phyloP scores from a whole-genome alignment of 75 land plant species.

The Sequoiadendron giganteum region DNA sequence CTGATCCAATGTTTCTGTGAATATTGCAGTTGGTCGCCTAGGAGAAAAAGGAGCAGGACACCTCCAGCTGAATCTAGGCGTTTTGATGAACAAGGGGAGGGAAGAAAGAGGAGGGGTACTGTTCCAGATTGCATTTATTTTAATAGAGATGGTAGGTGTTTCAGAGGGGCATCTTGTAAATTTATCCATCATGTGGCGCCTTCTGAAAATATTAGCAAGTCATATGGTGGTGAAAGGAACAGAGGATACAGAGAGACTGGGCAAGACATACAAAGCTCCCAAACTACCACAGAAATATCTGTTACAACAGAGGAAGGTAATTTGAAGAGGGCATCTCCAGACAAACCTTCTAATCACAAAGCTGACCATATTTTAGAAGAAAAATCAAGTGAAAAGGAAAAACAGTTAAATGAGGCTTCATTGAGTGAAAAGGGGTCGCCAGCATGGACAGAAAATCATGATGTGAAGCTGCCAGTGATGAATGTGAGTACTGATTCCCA shows the following conservation, averaged over 20 bases:
- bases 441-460: neutral
- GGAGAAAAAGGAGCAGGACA: slow-evolving; percentile 51
- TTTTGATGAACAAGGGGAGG: slow-evolving; percentile 23
- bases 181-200: slow-evolving; percentile 37
- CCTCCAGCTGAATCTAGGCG: slow-evolving; percentile 50
- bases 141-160: slow-evolving; percentile 44
- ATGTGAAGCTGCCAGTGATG: neutral
- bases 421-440: neutral
- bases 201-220: slow-evolving; percentile 13
- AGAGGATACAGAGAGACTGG: neutral
- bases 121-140: slow-evolving; percentile 40
- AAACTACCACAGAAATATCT: neutral
- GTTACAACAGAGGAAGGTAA: neutral
- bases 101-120: slow-evolving; percentile 22
- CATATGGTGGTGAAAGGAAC: neutral
- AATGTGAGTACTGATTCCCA: neutral
- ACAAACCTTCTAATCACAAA: neutral
- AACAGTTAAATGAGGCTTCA: slow-evolving; percentile 7
- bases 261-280: neutral
- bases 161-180: slow-evolving; percentile 59
- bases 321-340: neutral
- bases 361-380: neutral
- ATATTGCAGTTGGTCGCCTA: slow-evolving; percentile 62
- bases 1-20: neutral
- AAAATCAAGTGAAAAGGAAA: neutral